Conservation (phyloP, 106 monocot species). For the Allium fistulosum region DNA sequence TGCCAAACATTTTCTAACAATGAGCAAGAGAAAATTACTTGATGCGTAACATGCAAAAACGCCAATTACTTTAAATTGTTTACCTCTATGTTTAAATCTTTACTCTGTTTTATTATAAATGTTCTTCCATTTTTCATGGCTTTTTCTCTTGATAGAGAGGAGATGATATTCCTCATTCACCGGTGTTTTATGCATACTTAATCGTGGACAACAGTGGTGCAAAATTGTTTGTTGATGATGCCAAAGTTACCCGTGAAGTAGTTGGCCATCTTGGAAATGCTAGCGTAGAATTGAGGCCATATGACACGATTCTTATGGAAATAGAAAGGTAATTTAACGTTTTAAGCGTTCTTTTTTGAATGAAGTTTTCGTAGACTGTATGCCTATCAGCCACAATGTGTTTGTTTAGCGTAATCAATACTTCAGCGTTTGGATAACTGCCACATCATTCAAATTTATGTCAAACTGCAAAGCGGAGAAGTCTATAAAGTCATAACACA, state of each 20-base stretch:
- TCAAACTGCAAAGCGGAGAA: no score
- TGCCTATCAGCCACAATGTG: not conserved
- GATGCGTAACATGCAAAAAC: not conserved
- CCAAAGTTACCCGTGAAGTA: conserved; percentile 66
- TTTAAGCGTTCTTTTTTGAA: not conserved
- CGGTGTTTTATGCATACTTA: conserved; percentile 89
- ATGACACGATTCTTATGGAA: conserved; percentile 71
- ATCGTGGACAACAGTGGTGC: conserved; percentile 60
- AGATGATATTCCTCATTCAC: conserved; percentile 86
- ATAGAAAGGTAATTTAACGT: conserved; percentile 51
- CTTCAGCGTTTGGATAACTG: no score
- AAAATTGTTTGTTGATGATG: conserved; percentile 67
- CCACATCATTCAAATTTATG: no score
- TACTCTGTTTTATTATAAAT: not conserved
- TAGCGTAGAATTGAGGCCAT: conserved; percentile 75
- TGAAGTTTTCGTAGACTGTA: not conserved
- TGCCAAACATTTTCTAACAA: no score
- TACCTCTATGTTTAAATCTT: not conserved
- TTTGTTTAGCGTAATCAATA: not conserved
- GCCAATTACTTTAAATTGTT: not conserved
- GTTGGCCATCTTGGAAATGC: conserved; percentile 44
- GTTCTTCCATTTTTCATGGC: not conserved
- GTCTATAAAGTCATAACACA: no score
- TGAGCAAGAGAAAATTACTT: not conserved
- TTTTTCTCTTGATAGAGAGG: conserved; percentile 67